A percentile compares a stretch with the other conserved stretches of the same genome.
Evolutionary conservation across 2,329 filamentous ascomycete genomes (phyloP).

Genomic region (Cercospora citrullina): DNA sequence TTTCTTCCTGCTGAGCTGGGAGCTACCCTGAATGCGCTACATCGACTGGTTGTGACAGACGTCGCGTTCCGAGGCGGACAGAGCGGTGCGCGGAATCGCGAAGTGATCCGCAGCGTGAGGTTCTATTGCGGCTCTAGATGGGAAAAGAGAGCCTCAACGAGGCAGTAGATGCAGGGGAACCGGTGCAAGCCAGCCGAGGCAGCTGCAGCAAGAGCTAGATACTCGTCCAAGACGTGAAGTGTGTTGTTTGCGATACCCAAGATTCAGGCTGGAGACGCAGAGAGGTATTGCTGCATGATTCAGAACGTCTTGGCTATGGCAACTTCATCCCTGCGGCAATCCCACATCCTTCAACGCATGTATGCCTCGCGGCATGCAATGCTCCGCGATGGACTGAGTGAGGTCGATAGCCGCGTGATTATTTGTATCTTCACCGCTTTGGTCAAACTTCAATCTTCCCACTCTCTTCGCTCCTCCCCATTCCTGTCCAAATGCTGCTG

Average conservation of each 20-base stretch:
- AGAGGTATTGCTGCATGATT: neutral
- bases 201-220: neutral
- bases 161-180: neutral
- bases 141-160: neutral
- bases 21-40: conserved; percentile 9
- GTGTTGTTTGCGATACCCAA: neutral
- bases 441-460: no score
- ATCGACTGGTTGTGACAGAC: neutral
- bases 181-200: neutral
- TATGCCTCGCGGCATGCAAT: neutral
- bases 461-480: neutral
- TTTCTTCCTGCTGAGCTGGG: conserved; percentile 1
- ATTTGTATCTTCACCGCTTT: neutral
- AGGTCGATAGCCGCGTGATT: neutral
- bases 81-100: conserved; percentile 3
- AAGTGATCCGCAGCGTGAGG: neutral
- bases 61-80: conserved; percentile 4
- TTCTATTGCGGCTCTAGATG: neutral
- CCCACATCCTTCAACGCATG: neutral
- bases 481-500: conserved; percentile 3
- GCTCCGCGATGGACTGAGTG: neutral
- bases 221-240: neutral
- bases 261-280: neutral
- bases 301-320: neutral
- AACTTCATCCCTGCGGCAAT: neutral